Evolutionary conservation across 495 filamentous ascomycete genomes (phyloP).

Genomic region (Chaetomidium leptoderma): DNA sequence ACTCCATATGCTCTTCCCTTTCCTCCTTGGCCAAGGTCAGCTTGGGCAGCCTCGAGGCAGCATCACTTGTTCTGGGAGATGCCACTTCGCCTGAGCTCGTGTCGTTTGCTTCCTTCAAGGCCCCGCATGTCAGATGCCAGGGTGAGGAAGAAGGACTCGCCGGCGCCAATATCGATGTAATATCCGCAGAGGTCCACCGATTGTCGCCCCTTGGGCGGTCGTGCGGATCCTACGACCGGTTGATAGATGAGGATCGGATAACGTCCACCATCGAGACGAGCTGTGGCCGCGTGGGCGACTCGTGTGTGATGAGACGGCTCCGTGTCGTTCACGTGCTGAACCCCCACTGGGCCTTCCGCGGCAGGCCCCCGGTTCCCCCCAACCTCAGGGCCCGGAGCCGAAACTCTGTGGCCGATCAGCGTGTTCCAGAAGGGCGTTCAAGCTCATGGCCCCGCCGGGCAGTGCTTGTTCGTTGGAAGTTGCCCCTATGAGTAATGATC

Average conservation of each 20-base stretch:
- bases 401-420: constrained; percentile 6
- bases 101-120: not conserved
- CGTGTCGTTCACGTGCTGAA: constrained; percentile 9
- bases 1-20: not conserved
- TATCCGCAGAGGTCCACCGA: not conserved
- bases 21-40: not conserved
- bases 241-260: not conserved
- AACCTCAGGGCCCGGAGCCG: constrained; percentile 11
- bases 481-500: constrained; percentile 26
- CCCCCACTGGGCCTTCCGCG: not conserved
- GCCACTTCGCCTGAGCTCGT: not conserved
- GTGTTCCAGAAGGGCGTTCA: constrained; percentile 6
- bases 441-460: constrained; percentile 6
- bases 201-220: not conserved
- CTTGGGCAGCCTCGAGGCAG: not conserved
- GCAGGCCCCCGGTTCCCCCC: not conserved
- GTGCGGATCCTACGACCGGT: not conserved
- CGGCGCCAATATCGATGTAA: constrained; percentile 3
- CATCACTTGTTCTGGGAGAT: not conserved
- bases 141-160: not conserved
- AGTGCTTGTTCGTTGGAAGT: constrained; percentile 15
- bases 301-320: not conserved
- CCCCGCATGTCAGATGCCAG: not conserved
- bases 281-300: not conserved
- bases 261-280: constrained; percentile 12